A percentile compares a stretch with the other conserved stretches of the same genome.
Conservation (phyloP, 164 flowering plant species). For the Kingdonia uniflora region DNA sequence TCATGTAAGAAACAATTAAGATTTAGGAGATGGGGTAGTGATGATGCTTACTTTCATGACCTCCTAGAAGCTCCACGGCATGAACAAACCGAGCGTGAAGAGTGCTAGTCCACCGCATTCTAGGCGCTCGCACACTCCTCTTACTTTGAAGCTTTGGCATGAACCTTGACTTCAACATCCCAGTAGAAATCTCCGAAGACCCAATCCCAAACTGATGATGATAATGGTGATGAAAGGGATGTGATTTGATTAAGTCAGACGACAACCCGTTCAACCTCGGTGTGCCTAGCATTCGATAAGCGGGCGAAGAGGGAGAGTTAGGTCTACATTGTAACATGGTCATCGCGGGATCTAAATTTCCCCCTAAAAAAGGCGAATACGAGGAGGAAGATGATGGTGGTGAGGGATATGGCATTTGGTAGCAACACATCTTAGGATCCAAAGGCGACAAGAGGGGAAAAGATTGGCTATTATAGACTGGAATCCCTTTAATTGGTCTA, state of each 20-base stretch:
- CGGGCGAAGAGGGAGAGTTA: conserved; percentile 10
- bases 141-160: conserved; percentile 39
- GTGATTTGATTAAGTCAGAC: conserved; percentile 21
- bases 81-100: conserved; percentile 66
- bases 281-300: conserved; percentile 18
- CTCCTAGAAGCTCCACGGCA: conserved; percentile 72
- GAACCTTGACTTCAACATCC: conserved; percentile 44
- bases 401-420: conserved; percentile 20
- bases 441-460: conserved; percentile 34
- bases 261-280: conserved; percentile 30
- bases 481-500: conserved; percentile 57
- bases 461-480: conserved; percentile 45
- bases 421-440: conserved; percentile 24
- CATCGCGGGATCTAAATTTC: conserved; percentile 23
- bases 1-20: too few relatives aligned
- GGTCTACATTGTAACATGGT: conserved; percentile 22
- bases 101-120: conserved; percentile 71
- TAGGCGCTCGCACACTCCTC: conserved; percentile 58
- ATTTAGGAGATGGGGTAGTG: too few relatives aligned
- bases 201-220: conserved; percentile 25
- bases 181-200: conserved; percentile 19
- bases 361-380: conserved; percentile 5
- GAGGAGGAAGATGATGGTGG: conserved; percentile 12
- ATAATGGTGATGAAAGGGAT: conserved; percentile 22
- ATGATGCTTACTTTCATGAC: conserved; percentile 52